Base-by-base conservation (phyloP, 2,329 filamentous ascomycete species). In the Rhynchosporium graminicola region DNA sequence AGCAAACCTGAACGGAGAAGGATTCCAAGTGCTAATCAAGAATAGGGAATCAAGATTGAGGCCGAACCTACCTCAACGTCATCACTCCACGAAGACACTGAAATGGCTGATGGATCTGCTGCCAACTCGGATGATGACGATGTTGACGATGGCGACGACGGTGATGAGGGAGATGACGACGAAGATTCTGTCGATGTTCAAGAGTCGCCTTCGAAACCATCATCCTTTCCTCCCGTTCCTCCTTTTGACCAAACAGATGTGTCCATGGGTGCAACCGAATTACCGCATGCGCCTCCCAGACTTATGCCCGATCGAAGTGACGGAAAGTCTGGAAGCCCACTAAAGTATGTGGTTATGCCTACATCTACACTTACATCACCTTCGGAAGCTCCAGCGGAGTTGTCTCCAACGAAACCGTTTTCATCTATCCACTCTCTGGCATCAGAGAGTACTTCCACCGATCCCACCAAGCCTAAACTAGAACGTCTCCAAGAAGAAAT, bases 141-240 rank as follows among this genome's bases (percentile, higher is more conserved):
- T 2, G 70, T 67, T 9, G 71, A 70, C 15, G 70, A 72, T 51
- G 71, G 68, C 26, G 71, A 70, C 15, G 69, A 71, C 20, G 81
- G 82, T 31, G 76, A 75, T 31, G 79, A 80, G 8, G 82, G 76
- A 31, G 78, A 83, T 3, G 82, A 83, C 28, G 77, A 75, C 26
- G 78, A 80, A 33, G 81, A 78, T n/a, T 79, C 76, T 54, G 70
- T 64, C 29, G 67, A 67, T 60, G 60, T 59, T 69, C 65, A 69
- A 69, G 71, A 62, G 15, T 69, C 65, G 59, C 75, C 70, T 64
- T 73, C 68, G 62, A 76, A 67, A 69, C 68, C 45, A 29, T 64
- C 67, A 12, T 57, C 45, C 10, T 60, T 66, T 31, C 57, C 61
- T 9, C 50, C 61, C 3, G 63, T 65, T 13, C 63, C 67, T 33